Evolutionary conservation across 805 yeast species (phyloP), one percentile per base, ranked within the genome.

Genomic region (Ogataea sp.): DNA sequence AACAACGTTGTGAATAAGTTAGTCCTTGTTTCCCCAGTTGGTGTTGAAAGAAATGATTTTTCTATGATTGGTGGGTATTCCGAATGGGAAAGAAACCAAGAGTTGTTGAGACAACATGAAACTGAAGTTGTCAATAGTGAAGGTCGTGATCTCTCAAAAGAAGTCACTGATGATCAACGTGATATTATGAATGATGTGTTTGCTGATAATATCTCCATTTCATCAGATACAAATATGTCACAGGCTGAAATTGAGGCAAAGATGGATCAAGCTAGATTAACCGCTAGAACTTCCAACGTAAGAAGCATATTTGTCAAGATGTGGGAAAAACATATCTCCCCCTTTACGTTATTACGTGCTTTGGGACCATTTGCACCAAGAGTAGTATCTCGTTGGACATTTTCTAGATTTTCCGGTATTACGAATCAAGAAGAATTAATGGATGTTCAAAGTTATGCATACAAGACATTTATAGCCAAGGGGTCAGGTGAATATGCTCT

Each of bases 11-110:
- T 84, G 11, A 60, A 68, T n/a, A 73, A 75, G 42, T 55, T 84
- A 46, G 65, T 81, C 4, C 60, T 84, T 30, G 65, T 83, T 3
- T 80, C 88, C 0, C 95, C 95, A 0, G 83, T 80, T 1, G 95
- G 94, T 1, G 79, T 83, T 14, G 93, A 83, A 47, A 66, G 83
- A 35, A 78, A 69, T 38, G 69, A 78, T 0, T 72, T 66, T 45
- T 75, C 87, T 0, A 41, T 59, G 31, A 40, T 43, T 15, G 47
- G 43, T 2, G 42, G 41, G 7, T 34, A 41, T 18, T 40, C 39
- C 27, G 34, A 33, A 16, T 20, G 14, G 3, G 43, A 46, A 16
- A 34, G 31, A 13, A 40, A 40, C 36, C 30, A 25, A 15, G 17
- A 2, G 13, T 29, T 13, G 18, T 33, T n/a, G 14, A 14, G 5